A percentile compares a stretch with the other conserved stretches of the same genome.
Conservation (phyloP, 306 rosid species). For the Potentilla sterilis region DNA sequence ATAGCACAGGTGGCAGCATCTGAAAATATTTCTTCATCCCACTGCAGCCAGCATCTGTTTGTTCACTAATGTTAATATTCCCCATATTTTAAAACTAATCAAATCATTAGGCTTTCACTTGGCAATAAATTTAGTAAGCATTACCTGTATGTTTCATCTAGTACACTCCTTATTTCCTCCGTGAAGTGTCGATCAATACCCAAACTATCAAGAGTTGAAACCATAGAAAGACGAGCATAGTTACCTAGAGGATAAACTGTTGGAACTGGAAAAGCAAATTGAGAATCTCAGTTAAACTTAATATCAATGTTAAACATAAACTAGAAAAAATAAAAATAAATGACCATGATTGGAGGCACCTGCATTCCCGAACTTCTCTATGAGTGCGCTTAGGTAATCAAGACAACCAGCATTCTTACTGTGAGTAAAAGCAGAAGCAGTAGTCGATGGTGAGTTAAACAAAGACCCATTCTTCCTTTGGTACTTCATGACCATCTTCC, state of each 20-base stretch:
- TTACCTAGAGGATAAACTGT: constrained; percentile 64
- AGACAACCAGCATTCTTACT: constrained; percentile 58
- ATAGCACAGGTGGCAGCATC: constrained; percentile 70
- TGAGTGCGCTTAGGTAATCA: constrained; percentile 46
- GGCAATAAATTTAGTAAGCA: constrained; percentile 12
- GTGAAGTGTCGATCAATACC: constrained; percentile 65
- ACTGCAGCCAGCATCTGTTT: constrained; percentile 61
- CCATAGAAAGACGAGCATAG: constrained; percentile 64
- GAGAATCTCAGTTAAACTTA: constrained; percentile 9
- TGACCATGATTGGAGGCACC: constrained; percentile 34
- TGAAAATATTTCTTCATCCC: constrained; percentile 59
- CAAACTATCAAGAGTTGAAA: constrained; percentile 67
- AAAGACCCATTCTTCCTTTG: constrained; percentile 85
- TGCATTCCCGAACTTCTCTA: constrained; percentile 65
- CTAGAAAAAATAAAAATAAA: neutral
- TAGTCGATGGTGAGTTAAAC: constrained; percentile 77
- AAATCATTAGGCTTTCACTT: neutral
- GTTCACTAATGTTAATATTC: constrained; percentile 5
- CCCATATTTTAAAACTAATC: neutral
- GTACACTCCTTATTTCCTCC: constrained; percentile 56
- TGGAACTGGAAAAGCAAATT: constrained; percentile 53
- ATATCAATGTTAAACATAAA: neutral
- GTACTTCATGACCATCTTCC: constrained; percentile 59
- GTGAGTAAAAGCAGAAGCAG: constrained; percentile 64
- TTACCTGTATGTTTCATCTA: constrained; percentile 76